phyloP scores from a whole-genome alignment of 345 rosid genomes.

The Gossypium turneri region DNA sequence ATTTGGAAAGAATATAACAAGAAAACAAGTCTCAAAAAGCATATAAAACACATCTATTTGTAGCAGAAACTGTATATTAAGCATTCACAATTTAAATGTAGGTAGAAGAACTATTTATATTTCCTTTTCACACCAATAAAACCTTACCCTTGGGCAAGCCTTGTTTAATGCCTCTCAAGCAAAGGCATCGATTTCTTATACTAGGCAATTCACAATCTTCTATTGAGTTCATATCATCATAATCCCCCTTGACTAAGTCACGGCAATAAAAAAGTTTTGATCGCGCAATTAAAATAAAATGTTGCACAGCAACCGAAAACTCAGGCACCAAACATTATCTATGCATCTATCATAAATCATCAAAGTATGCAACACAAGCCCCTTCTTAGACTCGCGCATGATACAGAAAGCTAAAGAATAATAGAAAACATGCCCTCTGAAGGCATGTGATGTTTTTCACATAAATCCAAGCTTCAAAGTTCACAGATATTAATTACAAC shows the following conservation, averaged over 20 bases:
- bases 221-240: not conserved
- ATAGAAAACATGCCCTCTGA: not conserved
- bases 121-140: not conserved
- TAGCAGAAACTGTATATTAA: not conserved
- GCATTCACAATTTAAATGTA: conserved; percentile 1
- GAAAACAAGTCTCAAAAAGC: not conserved
- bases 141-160: not conserved
- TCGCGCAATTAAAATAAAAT: not conserved
- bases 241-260: not conserved
- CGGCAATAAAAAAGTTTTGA: not conserved
- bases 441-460: not conserved
- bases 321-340: not conserved
- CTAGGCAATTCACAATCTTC: not conserved
- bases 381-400: not conserved
- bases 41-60: not conserved
- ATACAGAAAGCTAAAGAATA: not conserved
- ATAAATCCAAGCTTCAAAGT: not conserved
- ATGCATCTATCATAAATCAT: not conserved
- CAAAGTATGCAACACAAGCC: not conserved
- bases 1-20: conserved; percentile 11
- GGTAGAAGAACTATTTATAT: not conserved
- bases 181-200: not conserved
- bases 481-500: not conserved
- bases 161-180: not conserved
- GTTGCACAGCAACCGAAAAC: not conserved